A percentile compares a stretch with the other conserved stretches of the same genome.
These are phyloP conservation scores for Fusarium albosuccineum DNA, from an alignment of 2,329 filamentous ascomycete species.

Conservation along the genomic window DNA sequence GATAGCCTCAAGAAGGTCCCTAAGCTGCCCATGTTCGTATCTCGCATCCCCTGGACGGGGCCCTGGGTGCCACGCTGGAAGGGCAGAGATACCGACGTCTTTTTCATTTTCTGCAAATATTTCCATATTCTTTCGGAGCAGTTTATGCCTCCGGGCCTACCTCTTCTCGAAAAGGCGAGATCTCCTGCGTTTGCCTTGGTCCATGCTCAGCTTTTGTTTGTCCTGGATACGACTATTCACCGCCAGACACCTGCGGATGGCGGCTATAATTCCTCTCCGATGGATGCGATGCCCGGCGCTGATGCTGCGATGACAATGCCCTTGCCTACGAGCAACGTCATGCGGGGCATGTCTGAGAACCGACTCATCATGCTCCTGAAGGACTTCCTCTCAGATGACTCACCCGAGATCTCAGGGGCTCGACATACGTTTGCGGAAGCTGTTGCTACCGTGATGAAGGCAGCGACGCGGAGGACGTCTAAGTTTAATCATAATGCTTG, in stretches of 20 bases:
- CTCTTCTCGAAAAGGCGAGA: constrained; percentile 68
- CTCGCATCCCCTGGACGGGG: constrained; percentile 85
- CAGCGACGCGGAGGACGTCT: constrained; percentile 80
- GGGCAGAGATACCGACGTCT: constrained; percentile 87
- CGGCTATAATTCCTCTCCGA: constrained; percentile 56
- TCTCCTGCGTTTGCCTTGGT: constrained; percentile 84
- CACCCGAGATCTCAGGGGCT: constrained; percentile 54
- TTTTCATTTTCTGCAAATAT: constrained; percentile 92
- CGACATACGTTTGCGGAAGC: constrained; percentile 81
- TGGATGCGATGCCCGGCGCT: constrained; percentile 63
- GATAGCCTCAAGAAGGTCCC: constrained; percentile 74
- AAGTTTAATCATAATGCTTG: constrained; percentile 86
- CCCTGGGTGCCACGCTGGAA: constrained; percentile 89
- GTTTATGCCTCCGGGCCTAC: constrained; percentile 70
- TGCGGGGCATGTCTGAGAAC: constrained; percentile 89
- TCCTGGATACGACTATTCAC: constrained; percentile 87
- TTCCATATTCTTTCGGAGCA: constrained; percentile 85
- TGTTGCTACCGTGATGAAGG: constrained; percentile 80
- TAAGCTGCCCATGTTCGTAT: constrained; percentile 74
- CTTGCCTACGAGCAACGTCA: constrained; percentile 75
- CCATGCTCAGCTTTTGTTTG: constrained; percentile 83
- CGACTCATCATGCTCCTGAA: constrained; percentile 84
- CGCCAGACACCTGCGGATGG: constrained; percentile 72
- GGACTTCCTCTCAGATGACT: constrained; percentile 75
- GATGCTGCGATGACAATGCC: constrained; percentile 77